phyloP scores from a whole-genome alignment of 768 basidiomycete genomes.

The Hebeloma cylindrosporum region DNA sequence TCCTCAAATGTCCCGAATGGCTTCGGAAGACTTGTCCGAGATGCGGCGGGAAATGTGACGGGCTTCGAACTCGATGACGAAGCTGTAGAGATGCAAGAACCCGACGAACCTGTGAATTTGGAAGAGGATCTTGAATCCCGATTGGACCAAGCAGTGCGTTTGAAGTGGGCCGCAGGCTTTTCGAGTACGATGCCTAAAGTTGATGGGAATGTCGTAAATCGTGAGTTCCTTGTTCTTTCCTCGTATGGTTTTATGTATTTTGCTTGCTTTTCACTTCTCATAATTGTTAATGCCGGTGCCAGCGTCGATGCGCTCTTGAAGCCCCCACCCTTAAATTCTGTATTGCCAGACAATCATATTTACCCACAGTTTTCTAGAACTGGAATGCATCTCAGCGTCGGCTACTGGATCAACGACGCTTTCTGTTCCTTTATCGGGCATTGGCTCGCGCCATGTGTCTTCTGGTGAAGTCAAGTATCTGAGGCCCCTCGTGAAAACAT shows the following conservation, averaged over 20 bases:
- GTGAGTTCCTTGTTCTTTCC: constrained; percentile 25
- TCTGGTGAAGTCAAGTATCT: constrained; percentile 69
- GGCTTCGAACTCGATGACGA: constrained; percentile 65
- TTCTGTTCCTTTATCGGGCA: constrained; percentile 38
- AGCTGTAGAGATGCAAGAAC: constrained; percentile 30
- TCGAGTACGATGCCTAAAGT: constrained; percentile 25
- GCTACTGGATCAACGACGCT: constrained; percentile 35
- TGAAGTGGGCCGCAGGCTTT: constrained; percentile 42
- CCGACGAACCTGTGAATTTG: constrained; percentile 32
- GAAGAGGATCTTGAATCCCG: constrained; percentile 35
- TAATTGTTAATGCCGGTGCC: constrained; percentile 16
- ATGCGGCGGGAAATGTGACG: constrained; percentile 73
- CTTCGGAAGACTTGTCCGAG: constrained; percentile 80
- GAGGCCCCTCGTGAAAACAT: constrained; percentile 57
- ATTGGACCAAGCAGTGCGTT: constrained; percentile 22
- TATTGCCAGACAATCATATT: too few relatives aligned
- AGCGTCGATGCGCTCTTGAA: too few relatives aligned
- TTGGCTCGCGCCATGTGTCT: constrained; percentile 63
- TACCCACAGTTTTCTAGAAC: constrained; percentile 47
- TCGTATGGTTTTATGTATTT: too few relatives aligned
- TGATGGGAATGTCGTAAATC: constrained; percentile 21
- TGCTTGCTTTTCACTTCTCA: constrained; percentile 10
- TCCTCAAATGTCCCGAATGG: constrained; percentile 50
- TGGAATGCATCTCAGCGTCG: constrained; percentile 60
- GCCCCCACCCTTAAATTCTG: too few relatives aligned